Evolutionary conservation across 1,284 basidiomycete species (phyloP).

Genomic region (Cryptococcus neoformans): DNA sequence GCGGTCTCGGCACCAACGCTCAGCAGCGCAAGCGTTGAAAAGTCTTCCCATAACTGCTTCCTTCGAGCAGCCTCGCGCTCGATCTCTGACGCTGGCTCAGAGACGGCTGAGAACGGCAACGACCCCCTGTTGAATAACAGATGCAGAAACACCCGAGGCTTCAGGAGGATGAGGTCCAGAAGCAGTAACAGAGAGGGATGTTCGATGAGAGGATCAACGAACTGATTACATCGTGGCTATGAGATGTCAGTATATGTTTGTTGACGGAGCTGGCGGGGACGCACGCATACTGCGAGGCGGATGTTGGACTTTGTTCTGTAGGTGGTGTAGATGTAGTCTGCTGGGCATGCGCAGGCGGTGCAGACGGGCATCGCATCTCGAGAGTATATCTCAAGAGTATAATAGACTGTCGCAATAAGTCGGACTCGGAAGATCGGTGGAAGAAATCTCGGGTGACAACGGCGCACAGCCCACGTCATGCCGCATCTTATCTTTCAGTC

Average conservation of each 20-base stretch:
- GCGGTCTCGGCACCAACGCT: conserved; percentile 30
- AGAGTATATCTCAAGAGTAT: no score
- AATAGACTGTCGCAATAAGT: no score
- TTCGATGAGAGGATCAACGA: conserved; percentile 87
- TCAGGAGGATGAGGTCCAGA: conserved; percentile 81
- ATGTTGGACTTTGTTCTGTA: conserved; percentile 81
- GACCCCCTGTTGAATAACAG: conserved; percentile 81
- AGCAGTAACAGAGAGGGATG: conserved; percentile 73
- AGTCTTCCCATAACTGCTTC: not conserved
- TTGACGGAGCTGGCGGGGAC: not conserved
- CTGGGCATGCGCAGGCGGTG: conserved; percentile 67
- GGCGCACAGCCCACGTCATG: no score
- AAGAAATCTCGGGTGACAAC: no score
- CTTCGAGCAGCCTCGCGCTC: not conserved
- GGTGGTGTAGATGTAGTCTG: conserved; percentile 73
- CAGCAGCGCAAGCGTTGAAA: conserved; percentile 11
- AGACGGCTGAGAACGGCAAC: conserved; percentile 51
- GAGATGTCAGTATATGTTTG: conserved; percentile 35
- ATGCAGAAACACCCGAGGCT: conserved; percentile 81
- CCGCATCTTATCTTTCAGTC: no score
- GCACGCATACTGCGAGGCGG: conserved; percentile 73
- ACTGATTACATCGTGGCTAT: conserved; percentile 62
- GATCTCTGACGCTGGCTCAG: not conserved
- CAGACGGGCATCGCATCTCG: conserved; percentile 68
- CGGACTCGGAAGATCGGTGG: no score